Evolutionary conservation across 2,329 filamentous ascomycete species (phyloP).

Genomic region (Colletotrichum cordylinicola): DNA sequence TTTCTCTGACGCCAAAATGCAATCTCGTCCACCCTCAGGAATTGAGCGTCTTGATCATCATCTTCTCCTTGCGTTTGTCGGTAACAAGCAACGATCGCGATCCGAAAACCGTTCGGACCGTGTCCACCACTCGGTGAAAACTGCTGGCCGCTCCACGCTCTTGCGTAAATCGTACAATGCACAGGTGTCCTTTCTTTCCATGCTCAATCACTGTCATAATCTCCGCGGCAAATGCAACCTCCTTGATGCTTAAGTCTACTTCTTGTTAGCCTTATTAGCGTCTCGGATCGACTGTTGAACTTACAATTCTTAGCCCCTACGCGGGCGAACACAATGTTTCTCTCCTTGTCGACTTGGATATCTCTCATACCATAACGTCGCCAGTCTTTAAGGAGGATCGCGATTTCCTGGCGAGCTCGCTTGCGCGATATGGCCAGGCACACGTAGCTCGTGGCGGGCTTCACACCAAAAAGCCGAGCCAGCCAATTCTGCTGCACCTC

Average conservation of each 20-base stretch:
- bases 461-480: constrained; percentile 86
- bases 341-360: constrained; percentile 78
- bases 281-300: constrained; percentile 32
- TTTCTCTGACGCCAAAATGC: constrained; percentile 16
- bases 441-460: constrained; percentile 77
- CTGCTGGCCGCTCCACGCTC: constrained; percentile 91
- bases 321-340: constrained; percentile 80
- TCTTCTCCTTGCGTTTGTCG: constrained; percentile 70
- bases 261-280: constrained; percentile 21
- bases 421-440: constrained; percentile 75
- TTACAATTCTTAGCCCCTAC: constrained; percentile 81
- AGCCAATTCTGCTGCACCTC: constrained; percentile 85
- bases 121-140: constrained; percentile 83
- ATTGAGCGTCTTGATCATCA: constrained; percentile 75
- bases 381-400: constrained; percentile 80
- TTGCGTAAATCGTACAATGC: constrained; percentile 85
- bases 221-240: constrained; percentile 87
- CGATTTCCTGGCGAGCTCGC: constrained; percentile 77
- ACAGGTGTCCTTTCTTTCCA: constrained; percentile 76
- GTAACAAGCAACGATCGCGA: constrained; percentile 71
- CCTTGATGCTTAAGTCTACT: constrained; percentile 79
- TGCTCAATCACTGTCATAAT: constrained; percentile 90
- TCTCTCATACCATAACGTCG: constrained; percentile 80
- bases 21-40: constrained; percentile 38
- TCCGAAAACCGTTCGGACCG: constrained; percentile 72